Evolutionary conservation across 352 stramenopile species (phyloP).

Genomic region (Phytopythium helicoides): DNA sequence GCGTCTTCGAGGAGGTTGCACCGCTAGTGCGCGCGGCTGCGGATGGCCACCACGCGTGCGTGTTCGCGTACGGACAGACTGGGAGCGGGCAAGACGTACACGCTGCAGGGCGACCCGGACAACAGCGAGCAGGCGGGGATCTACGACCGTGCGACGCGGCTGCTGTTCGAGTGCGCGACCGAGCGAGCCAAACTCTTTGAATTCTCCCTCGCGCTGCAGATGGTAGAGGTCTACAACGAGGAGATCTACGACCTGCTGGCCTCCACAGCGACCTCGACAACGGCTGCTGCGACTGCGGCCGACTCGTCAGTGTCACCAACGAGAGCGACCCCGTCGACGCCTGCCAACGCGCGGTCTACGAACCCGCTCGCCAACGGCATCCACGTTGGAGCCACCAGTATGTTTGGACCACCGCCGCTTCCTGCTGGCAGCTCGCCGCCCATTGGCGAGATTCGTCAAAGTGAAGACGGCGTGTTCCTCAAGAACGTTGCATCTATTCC

Average conservation of each 20-base stretch:
- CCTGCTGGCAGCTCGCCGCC: constrained; percentile 23
- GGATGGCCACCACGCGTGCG: constrained; percentile 91
- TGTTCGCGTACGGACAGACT: constrained; percentile 97
- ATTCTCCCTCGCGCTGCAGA: constrained; percentile 49
- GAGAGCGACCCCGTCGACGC: constrained; percentile 49
- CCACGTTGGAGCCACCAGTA: constrained; percentile 28
- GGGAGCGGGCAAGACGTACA: constrained; percentile 31
- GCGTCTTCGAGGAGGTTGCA: constrained; percentile 92
- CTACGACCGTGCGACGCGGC: constrained; percentile 35
- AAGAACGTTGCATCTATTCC: constrained; percentile 56
- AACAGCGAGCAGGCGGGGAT: constrained; percentile 35
- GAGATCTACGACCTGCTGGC: constrained; percentile 77
- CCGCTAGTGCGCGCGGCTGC: constrained; percentile 87
- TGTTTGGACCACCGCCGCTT: constrained; percentile 15
- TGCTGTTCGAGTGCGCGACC: constrained; percentile 33
- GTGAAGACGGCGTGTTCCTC: constrained; percentile 64
- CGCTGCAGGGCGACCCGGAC: constrained; percentile 18
- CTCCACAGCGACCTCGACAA: not conserved
- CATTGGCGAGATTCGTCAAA: constrained; percentile 67
- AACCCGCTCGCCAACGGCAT: constrained; percentile 36
- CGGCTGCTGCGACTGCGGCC: not conserved
- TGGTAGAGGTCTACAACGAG: constrained; percentile 89
- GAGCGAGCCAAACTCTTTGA: constrained; percentile 50
- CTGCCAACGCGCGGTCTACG: constrained; percentile 47
- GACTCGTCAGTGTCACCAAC: constrained; percentile 5